Base-by-base conservation (phyloP, 2,329 filamentous ascomycete species). In the Cadophora sp. region DNA sequence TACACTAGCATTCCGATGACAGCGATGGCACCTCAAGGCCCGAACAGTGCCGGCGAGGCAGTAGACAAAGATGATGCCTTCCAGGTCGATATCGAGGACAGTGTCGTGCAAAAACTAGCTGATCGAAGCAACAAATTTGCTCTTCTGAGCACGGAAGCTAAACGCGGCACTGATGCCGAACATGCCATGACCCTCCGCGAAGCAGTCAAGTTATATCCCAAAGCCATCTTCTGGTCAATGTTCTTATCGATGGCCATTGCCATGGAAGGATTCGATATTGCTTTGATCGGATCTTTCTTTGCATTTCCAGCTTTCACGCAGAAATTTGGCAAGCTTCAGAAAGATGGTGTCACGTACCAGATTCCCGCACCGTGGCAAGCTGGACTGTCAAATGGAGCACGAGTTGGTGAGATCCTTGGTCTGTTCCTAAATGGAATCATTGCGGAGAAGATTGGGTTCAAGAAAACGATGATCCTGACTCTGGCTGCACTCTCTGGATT, bases 381-480 rank as follows among this genome's bases (percentile, higher is more conserved):
- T 2, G 77, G 73, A 4, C 64, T 79, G 16, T 73, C 69, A 8
- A 77, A 77, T 58, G 76, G 72, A 26, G 75, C 75, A 50, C 68
- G 72, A 7, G 70, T 71, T 56, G 77, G 77, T 5, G 73, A 78
- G 40, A 83, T 84, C 29, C 79, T 85, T 62, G 83, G 83, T 58
- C 77, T 85, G 6, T 80, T 84, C 61, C 78, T 72, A 58, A 84
- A 83, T 69, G 83, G 83, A 34, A 83, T 80, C 74, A 78, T 82
- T 12, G 83, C 81, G 19, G 83, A 85, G 68, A 79, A 79, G 11
- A 83, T 82, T 68, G 73, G 73, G 1, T 80, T 79, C 65, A 74
- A 77, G n/a, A 82, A 82, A 64, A 84, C 83, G 1, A 81, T 84
- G 70, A 79, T 84, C 68, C 73, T 77, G 4, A 83, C 81, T 68